These are phyloP conservation scores for Trametes cinnabarina DNA, from an alignment of 768 basidiomycete species.

Conservation along the genomic window DNA sequence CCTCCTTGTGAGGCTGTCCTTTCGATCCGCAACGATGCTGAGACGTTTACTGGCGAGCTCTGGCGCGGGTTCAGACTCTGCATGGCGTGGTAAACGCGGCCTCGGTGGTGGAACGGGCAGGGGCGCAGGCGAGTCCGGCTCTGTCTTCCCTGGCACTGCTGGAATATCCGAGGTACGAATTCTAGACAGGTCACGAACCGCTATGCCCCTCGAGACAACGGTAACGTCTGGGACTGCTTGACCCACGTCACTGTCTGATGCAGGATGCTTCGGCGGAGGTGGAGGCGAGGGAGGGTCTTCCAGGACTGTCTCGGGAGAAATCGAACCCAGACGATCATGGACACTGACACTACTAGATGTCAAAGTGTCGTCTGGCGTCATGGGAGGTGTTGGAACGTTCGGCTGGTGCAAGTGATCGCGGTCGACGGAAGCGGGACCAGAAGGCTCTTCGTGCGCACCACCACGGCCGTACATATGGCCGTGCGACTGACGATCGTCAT, in stretches of 20 bases:
- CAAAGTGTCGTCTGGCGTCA: conserved; percentile 31
- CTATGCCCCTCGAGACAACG: not conserved
- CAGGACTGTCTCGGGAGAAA: conserved; percentile 10
- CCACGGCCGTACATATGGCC: conserved; percentile 19
- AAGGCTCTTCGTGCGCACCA: not conserved
- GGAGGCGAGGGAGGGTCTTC: conserved; percentile 15
- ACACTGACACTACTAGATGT: conserved; percentile 24
- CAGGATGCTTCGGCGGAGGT: conserved; percentile 4
- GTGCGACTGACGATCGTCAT: conserved; percentile 31
- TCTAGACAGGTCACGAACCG: conserved; percentile 2
- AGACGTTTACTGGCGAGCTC: conserved; percentile 6
- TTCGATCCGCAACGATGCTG: conserved; percentile 5
- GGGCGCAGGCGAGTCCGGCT: conserved; percentile 15
- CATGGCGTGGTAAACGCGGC: not conserved
- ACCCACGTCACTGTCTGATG: conserved; percentile 9
- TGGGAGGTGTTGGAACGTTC: conserved; percentile 25
- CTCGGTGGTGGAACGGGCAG: conserved; percentile 7
- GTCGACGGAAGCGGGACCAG: conserved; percentile 1
- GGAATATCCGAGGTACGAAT: conserved; percentile 25
- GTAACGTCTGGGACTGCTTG: conserved; percentile 10
- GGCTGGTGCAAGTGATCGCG: conserved; percentile 8
- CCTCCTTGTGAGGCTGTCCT: conserved; percentile 8
- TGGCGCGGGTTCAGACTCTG: conserved; percentile 17
- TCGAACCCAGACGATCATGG: conserved; percentile 17
- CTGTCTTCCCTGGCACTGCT: conserved; percentile 17